Conservation (phyloP, 1,284 basidiomycete species). For the Coniferiporia weirii region DNA sequence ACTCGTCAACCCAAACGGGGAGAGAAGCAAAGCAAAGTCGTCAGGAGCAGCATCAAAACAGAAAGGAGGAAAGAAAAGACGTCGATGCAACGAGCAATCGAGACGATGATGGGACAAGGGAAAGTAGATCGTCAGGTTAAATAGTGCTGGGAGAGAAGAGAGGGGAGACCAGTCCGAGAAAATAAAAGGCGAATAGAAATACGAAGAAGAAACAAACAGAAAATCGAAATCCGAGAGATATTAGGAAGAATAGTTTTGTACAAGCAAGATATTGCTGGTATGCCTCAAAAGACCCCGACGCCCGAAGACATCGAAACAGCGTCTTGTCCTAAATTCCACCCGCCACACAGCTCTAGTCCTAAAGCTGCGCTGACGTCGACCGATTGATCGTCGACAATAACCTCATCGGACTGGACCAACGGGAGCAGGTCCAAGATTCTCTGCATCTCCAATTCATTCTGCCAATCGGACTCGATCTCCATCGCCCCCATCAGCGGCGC, state of each 20-base stretch:
- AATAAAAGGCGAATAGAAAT: slow-evolving; percentile 10
- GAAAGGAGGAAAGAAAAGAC: slow-evolving; percentile 6
- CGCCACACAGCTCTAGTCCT: slow-evolving; percentile 27
- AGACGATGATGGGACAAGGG: slow-evolving; percentile 17
- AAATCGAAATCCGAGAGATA: slow-evolving; percentile 8
- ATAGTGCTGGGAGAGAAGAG: slow-evolving; percentile 22
- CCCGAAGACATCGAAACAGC: slow-evolving; percentile 2
- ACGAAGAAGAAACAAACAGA: slow-evolving; percentile 6
- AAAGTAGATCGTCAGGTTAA: slow-evolving; percentile 21
- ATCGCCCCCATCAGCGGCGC: slow-evolving; percentile 18
- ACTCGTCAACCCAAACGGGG: slow-evolving; percentile 18
- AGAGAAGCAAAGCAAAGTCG: slow-evolving; percentile 12
- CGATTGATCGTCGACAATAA: slow-evolving; percentile 20
- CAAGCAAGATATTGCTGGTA: background rate
- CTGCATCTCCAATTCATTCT: slow-evolving; percentile 54
- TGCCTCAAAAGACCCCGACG: slow-evolving; percentile 15
- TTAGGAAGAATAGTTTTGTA: slow-evolving; percentile 23
- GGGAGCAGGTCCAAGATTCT: slow-evolving; percentile 52
- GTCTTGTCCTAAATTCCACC: slow-evolving; percentile 14
- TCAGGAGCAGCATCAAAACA: slow-evolving; percentile 14
- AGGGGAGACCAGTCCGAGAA: slow-evolving; percentile 21
- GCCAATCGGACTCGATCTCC: slow-evolving; percentile 29
- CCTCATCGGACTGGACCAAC: slow-evolving; percentile 30
- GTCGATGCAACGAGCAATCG: slow-evolving; percentile 23
- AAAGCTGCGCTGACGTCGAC: slow-evolving; percentile 23